Conservation (phyloP, 768 basidiomycete genomes). For the Pleurotus sapidus region DNA sequence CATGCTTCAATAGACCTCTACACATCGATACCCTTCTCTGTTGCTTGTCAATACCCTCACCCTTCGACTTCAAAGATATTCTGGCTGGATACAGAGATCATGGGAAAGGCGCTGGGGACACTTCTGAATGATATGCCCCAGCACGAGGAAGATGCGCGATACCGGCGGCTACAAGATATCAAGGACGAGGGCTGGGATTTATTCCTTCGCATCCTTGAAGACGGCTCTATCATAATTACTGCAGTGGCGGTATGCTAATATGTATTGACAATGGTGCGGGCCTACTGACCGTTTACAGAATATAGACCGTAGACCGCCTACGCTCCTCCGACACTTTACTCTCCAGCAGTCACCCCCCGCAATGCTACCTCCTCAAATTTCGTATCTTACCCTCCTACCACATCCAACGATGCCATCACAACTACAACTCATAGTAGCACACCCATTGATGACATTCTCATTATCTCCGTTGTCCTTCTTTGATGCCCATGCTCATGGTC, state of each 20-base stretch:
- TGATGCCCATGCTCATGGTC: conserved; percentile 51
- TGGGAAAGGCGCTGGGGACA: conserved; percentile 45
- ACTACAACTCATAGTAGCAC: conserved; percentile 61
- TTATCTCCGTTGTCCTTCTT: conserved; percentile 63
- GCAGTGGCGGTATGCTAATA: conserved; percentile 67
- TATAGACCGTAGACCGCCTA: conserved; percentile 86
- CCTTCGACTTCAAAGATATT: conserved; percentile 51
- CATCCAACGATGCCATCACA: conserved; percentile 31
- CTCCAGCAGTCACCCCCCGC: conserved; percentile 61
- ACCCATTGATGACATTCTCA: conserved; percentile 62
- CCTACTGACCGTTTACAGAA: conserved; percentile 47
- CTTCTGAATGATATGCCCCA: conserved; percentile 32
- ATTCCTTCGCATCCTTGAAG: conserved; percentile 67
- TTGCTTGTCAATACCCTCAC: conserved; percentile 28
- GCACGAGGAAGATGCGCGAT: conserved; percentile 40
- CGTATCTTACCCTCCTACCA: conserved; percentile 52
- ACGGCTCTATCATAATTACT: conserved; percentile 72
- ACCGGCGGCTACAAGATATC: conserved; percentile 55
- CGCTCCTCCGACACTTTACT: conserved; percentile 71
- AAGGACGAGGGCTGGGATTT: conserved; percentile 75
- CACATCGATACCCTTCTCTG: conserved; percentile 49
- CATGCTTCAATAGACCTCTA: conserved; percentile 75
- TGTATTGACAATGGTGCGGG: background rate
- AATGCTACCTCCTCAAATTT: conserved; percentile 41
- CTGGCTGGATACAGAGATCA: conserved; percentile 64